phyloP scores from a whole-genome alignment of 768 basidiomycete species.

The Rickenella mellea region DNA sequence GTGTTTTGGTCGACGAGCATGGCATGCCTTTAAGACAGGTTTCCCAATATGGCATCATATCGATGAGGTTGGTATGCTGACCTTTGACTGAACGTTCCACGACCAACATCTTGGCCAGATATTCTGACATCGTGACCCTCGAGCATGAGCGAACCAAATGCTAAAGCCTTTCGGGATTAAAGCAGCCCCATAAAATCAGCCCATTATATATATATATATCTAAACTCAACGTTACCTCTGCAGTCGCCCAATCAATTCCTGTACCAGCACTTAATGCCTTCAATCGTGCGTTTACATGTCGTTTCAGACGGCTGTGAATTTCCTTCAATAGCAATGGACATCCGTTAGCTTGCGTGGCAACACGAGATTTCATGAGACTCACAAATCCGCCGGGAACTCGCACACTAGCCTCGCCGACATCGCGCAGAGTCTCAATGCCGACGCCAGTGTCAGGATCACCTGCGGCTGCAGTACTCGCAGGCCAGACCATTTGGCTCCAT shows the following conservation, averaged over 20 bases:
- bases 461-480: conserved; percentile 42
- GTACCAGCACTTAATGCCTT: conserved; percentile 54
- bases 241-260: conserved; percentile 86
- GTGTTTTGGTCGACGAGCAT: conserved; percentile 87
- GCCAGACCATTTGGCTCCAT: conserved; percentile 60
- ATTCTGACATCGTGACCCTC: conserved; percentile 81
- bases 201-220: neutral
- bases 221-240: conserved; percentile 47
- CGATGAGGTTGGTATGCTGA: conserved; percentile 11
- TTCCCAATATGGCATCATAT: neutral
- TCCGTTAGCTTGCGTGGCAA: neutral
- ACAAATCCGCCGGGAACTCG: conserved; percentile 52
- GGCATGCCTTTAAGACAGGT: conserved; percentile 46
- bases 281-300: conserved; percentile 75
- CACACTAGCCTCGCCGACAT: conserved; percentile 65
- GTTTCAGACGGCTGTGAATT: conserved; percentile 66
- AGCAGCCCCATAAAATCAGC: neutral
- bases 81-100: conserved; percentile 85
- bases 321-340: conserved; percentile 33
- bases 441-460: conserved; percentile 64
- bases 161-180: conserved; percentile 51
- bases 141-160: conserved; percentile 78
- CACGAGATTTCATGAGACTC: conserved; percentile 17
- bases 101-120: conserved; percentile 87
- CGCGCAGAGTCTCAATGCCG: conserved; percentile 34